These are phyloP conservation scores for Chaetothyriales sp. DNA, from an alignment of 2,329 filamentous ascomycete genomes.

Conservation along the genomic window DNA sequence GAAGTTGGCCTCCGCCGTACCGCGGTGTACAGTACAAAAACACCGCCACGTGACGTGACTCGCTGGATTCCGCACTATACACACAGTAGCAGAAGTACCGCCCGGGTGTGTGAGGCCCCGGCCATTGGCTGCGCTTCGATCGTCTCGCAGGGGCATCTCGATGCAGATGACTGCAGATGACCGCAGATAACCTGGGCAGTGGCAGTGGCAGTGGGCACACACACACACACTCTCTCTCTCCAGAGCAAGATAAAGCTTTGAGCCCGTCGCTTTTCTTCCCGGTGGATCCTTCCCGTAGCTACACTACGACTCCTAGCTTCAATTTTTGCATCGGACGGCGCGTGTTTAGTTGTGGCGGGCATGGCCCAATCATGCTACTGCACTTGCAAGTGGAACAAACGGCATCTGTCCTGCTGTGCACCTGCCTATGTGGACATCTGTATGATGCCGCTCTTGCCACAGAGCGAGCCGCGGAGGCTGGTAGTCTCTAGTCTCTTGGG, in stretches of 20 bases:
- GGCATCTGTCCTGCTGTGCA: background rate
- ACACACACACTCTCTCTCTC: too few relatives aligned
- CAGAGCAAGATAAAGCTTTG: background rate
- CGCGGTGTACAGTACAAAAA: too few relatives aligned
- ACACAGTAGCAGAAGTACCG: too few relatives aligned
- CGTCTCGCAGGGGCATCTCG: background rate
- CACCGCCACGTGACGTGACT: too few relatives aligned
- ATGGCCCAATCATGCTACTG: background rate
- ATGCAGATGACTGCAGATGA: background rate
- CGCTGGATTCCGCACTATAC: too few relatives aligned
- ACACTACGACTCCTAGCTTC: background rate
- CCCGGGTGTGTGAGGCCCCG: too few relatives aligned
- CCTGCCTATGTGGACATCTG: background rate
- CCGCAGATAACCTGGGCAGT: too few relatives aligned
- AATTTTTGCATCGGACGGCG: background rate
- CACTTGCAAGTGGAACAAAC: background rate
- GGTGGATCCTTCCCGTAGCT: background rate
- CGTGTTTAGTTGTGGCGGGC: background rate
- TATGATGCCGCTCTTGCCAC: background rate
- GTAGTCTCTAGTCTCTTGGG: background rate
- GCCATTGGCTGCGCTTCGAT: background rate
- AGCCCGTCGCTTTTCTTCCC: background rate
- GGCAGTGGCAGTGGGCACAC: too few relatives aligned
- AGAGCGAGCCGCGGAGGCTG: background rate
- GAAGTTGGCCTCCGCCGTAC: too few relatives aligned